Conservation (phyloP, 352 stramenopile species). For the Globisporangium middletonii region DNA sequence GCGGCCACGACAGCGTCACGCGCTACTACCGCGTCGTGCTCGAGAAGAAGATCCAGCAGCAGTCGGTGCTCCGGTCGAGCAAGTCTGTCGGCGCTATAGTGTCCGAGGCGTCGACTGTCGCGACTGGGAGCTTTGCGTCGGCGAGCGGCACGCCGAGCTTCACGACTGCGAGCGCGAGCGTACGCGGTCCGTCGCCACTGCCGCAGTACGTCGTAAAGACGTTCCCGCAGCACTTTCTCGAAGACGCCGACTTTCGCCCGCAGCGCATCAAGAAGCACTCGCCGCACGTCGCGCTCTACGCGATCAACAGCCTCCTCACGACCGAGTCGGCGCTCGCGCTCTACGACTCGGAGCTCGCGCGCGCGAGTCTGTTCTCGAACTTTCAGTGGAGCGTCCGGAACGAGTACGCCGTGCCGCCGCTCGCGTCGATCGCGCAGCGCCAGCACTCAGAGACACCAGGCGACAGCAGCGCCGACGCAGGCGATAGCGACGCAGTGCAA, state of each 20-base stretch:
- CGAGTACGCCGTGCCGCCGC: constrained; percentile 56
- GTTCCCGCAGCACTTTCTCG: constrained; percentile 81
- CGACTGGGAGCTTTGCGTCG: constrained; percentile 8
- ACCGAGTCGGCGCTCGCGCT: constrained; percentile 69
- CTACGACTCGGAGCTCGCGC: constrained; percentile 49
- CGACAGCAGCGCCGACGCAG: not conserved
- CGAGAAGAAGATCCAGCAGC: constrained; percentile 63
- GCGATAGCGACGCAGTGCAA: constrained; percentile 17
- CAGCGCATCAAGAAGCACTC: constrained; percentile 80
- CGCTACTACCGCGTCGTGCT: constrained; percentile 81
- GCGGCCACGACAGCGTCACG: constrained; percentile 30
- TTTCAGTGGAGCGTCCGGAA: constrained; percentile 73
- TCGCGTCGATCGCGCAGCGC: constrained; percentile 17
- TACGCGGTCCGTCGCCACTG: not conserved
- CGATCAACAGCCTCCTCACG: constrained; percentile 67
- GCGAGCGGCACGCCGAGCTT: constrained; percentile 11
- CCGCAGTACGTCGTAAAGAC: constrained; percentile 68
- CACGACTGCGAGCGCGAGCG: constrained; percentile 6
- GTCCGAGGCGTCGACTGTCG: constrained; percentile 1
- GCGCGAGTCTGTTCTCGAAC: constrained; percentile 65
- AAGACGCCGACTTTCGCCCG: constrained; percentile 80
- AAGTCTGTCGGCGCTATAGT: not conserved
- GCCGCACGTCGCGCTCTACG: constrained; percentile 52
- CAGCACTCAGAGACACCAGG: not conserved
- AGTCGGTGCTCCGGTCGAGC: not conserved